Evolutionary conservation across 2,329 filamentous ascomycete species (phyloP).

Genomic region (Aspergillus hiratsukae): DNA sequence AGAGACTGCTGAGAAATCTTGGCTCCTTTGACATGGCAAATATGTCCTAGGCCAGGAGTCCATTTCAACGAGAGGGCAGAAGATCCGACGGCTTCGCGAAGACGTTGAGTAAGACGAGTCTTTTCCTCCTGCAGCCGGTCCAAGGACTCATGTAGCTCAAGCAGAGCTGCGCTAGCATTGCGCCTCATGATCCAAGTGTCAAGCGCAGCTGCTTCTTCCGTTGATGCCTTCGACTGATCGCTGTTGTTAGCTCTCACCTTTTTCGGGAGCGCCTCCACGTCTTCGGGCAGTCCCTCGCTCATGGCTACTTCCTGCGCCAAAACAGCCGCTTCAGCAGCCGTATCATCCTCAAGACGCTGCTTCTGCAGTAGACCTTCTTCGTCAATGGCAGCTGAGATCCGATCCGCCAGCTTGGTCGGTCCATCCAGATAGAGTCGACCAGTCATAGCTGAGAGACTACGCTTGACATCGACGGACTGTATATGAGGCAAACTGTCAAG

Average conservation of each 20-base stretch:
- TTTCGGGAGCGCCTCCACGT: conserved; percentile 55
- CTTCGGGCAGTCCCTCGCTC: conserved; percentile 59
- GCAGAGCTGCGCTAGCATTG: conserved; percentile 62
- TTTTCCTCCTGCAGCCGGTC: conserved; percentile 59
- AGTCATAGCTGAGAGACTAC: conserved; percentile 27
- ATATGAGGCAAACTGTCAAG: conserved; percentile 18
- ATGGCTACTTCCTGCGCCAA: conserved; percentile 68
- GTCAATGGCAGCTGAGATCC: conserved; percentile 77
- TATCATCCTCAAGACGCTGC: conserved; percentile 70
- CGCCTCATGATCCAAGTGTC: conserved; percentile 62
- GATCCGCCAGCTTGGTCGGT: conserved; percentile 63
- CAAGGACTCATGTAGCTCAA: conserved; percentile 65
- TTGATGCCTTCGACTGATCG: conserved; percentile 22
- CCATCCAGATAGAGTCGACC: conserved; percentile 50
- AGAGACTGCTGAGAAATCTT: conserved; percentile 57
- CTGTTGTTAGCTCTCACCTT: conserved; percentile 30
- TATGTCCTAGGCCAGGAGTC: conserved; percentile 81
- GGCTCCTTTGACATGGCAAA: conserved; percentile 77
- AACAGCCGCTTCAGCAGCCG: conserved; percentile 65
- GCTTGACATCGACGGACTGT: conserved; percentile 29
- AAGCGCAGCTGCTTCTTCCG: conserved; percentile 36
- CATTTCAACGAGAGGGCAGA: conserved; percentile 73
- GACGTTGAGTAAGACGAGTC: conserved; percentile 51
- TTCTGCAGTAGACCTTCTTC: conserved; percentile 83
- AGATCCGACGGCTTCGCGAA: conserved; percentile 60